These are phyloP conservation scores for Hylodesmum podocarpum DNA, from an alignment of 306 rosid genomes.

Conservation along the genomic window DNA sequence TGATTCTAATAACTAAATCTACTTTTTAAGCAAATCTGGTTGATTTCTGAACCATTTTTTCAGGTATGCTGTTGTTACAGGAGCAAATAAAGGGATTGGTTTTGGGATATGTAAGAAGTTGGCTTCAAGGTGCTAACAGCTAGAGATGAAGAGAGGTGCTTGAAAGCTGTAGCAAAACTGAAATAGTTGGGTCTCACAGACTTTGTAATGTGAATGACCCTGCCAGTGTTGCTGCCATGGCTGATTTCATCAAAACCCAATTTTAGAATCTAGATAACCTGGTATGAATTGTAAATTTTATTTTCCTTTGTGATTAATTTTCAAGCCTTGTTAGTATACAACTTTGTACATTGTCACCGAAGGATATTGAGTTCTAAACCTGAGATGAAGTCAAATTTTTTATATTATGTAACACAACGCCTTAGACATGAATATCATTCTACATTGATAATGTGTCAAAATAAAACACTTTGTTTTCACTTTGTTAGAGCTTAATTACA, in stretches of 20 bases:
- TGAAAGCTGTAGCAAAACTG: constrained; percentile 33
- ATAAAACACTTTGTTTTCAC: too few species aligned
- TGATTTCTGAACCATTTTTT: constrained; percentile 1
- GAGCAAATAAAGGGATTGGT: constrained; percentile 47
- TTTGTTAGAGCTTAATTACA: too few species aligned
- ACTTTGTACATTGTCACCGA: too few species aligned
- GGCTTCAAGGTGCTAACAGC: constrained; percentile 37
- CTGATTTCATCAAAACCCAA: constrained; percentile 28
- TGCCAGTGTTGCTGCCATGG: constrained; percentile 36
- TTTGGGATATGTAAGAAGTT: constrained; percentile 40
- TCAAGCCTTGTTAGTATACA: too few species aligned
- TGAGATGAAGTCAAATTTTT: too few species aligned
- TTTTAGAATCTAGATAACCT: constrained; percentile 47
- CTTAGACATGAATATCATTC: too few species aligned
- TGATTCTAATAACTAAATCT: background rate
- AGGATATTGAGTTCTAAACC: too few species aligned
- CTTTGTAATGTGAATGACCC: constrained; percentile 32
- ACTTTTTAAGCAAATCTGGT: background rate
- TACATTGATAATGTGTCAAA: too few species aligned
- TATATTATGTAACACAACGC: too few species aligned
- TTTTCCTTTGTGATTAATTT: too few species aligned
- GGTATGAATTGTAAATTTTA: too few species aligned
- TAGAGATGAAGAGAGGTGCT: constrained; percentile 37
- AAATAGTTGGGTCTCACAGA: constrained; percentile 20
- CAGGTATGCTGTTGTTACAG: constrained; percentile 49